These are phyloP conservation scores for Trifolium repens DNA, from an alignment of 306 rosid species.

Conservation along the genomic window DNA sequence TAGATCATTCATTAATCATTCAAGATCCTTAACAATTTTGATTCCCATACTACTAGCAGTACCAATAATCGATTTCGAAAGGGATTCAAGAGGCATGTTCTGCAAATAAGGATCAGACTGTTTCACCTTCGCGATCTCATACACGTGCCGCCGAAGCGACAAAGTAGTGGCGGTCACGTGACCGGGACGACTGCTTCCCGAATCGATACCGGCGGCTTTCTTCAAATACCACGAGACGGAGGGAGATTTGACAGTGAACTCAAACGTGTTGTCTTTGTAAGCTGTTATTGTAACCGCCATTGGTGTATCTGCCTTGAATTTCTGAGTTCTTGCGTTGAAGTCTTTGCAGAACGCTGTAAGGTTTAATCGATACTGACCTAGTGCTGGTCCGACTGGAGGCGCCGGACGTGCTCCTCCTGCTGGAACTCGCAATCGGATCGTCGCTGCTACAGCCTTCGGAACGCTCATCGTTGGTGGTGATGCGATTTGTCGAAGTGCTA, in stretches of 20 bases:
- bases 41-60: constrained; percentile 86
- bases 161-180: constrained; percentile 70
- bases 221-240: constrained; percentile 80
- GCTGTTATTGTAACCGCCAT: constrained; percentile 87
- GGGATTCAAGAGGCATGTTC: constrained; percentile 69
- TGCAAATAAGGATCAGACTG: constrained; percentile 71
- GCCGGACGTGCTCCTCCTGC: constrained; percentile 79
- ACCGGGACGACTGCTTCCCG: constrained; percentile 75
- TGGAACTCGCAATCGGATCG: constrained; percentile 71
- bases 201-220: constrained; percentile 79
- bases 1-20: constrained; percentile 51
- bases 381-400: constrained; percentile 79
- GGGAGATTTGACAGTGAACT: constrained; percentile 78
- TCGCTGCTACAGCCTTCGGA: constrained; percentile 76
- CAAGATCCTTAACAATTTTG: constrained; percentile 73
- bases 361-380: constrained; percentile 87
- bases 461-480: constrained; percentile 58
- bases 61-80: constrained; percentile 76
- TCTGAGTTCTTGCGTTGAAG: constrained; percentile 86
- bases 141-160: constrained; percentile 68
- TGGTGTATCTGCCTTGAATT: constrained; percentile 78
- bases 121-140: constrained; percentile 84
- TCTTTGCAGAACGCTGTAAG: constrained; percentile 94
- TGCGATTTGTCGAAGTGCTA: no score
- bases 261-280: constrained; percentile 88